These are phyloP conservation scores for Termitomyces heimii DNA, from an alignment of 768 basidiomycete species.

Conservation along the genomic window DNA sequence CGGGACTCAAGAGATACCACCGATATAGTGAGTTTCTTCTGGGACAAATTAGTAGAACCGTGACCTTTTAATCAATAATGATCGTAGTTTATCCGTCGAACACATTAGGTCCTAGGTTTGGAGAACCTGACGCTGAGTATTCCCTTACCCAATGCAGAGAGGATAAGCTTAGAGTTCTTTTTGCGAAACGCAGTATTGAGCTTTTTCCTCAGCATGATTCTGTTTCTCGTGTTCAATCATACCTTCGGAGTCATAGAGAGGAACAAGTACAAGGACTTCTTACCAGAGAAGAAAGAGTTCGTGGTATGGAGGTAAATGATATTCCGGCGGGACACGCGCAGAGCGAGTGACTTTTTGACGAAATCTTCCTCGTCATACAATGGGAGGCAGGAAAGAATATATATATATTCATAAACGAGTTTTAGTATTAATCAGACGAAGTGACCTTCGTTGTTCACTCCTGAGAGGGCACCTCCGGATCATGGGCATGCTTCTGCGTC, in stretches of 20 bases:
- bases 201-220: no score
- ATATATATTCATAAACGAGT: neutral
- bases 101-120: no score
- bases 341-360: constrained; percentile 3
- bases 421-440: neutral
- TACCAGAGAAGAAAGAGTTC: neutral
- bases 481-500: neutral
- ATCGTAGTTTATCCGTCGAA: no score
- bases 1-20: no score
- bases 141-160: no score
- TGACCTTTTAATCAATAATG: no score
- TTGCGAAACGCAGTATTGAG: neutral
- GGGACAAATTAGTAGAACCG: no score
- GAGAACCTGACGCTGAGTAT: no score
- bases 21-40: no score
- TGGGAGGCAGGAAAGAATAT: neutral
- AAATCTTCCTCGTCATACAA: neutral
- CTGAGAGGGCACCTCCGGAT: no score
- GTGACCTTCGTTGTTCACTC: neutral
- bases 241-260: neutral
- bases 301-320: no score
- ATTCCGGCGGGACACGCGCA: constrained; percentile 6
- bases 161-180: neutral
- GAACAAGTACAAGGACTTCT: neutral
- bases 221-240: no score